Conservation (phyloP, 2,329 filamentous ascomycete species). For the Aspergillus sp. region DNA sequence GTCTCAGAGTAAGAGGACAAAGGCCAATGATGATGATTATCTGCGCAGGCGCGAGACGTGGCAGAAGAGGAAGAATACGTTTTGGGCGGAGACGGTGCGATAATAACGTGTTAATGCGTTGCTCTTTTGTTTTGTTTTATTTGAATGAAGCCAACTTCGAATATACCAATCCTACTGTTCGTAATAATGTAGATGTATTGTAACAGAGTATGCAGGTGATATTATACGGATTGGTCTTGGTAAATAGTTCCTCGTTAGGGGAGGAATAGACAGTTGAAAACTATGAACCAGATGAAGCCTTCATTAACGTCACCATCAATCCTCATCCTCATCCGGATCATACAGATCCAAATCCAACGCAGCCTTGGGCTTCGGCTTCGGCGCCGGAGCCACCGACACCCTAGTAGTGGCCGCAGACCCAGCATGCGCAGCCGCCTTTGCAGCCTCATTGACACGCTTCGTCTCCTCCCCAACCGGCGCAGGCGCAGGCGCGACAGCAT, state of each 20-base stretch:
- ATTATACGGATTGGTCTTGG: too few relatives aligned
- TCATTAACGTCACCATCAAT: constrained; percentile 9
- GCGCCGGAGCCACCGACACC: constrained; percentile 16
- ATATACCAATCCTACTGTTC: too few relatives aligned
- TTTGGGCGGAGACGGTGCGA: not conserved
- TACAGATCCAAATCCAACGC: constrained; percentile 46
- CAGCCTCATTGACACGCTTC: constrained; percentile 32
- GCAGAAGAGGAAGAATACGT: not conserved
- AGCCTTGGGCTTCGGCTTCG: constrained; percentile 39
- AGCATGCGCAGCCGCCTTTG: constrained; percentile 33
- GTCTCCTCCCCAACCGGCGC: constrained; percentile 33
- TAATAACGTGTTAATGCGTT: not conserved
- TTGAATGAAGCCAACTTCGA: not conserved
- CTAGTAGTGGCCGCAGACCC: constrained; percentile 24
- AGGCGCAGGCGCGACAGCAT: constrained; percentile 35
- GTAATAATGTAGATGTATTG: too few relatives aligned
- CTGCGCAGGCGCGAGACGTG: not conserved
- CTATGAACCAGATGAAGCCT: too few relatives aligned
- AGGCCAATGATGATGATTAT: not conserved
- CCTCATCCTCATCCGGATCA: constrained; percentile 48
- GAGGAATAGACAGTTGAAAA: too few relatives aligned
- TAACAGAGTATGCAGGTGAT: too few relatives aligned
- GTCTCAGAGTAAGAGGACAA: not conserved
- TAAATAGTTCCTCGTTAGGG: too few relatives aligned
- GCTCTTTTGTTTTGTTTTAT: not conserved